phyloP scores from a whole-genome alignment of 495 filamentous ascomycete genomes.

The Lophiostoma macrostomum region DNA sequence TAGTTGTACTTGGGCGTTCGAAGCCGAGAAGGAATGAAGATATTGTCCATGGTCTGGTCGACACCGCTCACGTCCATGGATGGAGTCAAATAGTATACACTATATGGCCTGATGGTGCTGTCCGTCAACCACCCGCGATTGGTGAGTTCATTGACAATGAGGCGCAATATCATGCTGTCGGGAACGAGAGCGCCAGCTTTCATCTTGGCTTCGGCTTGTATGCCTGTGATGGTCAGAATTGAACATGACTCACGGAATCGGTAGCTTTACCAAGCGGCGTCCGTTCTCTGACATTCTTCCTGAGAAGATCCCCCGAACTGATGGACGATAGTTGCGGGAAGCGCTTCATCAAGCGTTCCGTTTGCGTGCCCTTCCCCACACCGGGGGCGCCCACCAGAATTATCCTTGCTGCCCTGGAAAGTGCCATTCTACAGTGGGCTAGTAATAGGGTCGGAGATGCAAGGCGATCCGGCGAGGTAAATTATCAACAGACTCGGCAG shows the following conservation, averaged over 20 bases:
- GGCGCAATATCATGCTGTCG: conserved; percentile 83
- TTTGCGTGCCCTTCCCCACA: conserved; percentile 92
- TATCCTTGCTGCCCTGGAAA: conserved; percentile 69
- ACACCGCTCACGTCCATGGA: conserved; percentile 23
- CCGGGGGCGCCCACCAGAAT: conserved; percentile 96
- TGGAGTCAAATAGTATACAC: conserved; percentile 34
- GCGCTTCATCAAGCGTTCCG: conserved; percentile 76
- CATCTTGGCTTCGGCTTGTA: conserved; percentile 85
- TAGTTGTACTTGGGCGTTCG: conserved; percentile 35
- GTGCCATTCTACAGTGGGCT: conserved; percentile 18
- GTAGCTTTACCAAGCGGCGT: conserved; percentile 72
- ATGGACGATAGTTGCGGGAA: conserved; percentile 89
- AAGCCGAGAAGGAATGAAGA: conserved; percentile 38
- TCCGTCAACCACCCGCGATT: conserved; percentile 74
- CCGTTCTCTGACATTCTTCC: conserved; percentile 77
- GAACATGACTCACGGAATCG: background rate
- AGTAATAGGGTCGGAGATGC: background rate
- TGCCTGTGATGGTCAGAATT: conserved; percentile 51
- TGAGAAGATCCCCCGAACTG: conserved; percentile 87
- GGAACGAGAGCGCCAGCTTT: conserved; percentile 78
- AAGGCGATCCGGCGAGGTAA: background rate
- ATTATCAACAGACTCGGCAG: too few species aligned
- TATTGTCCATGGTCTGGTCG: conserved; percentile 36
- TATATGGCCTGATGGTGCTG: conserved; percentile 41
- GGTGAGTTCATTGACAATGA: conserved; percentile 84